Percentiles rank a stretch among this genome's conserved stretches.
phyloP scores from a whole-genome alignment of 768 basidiomycete genomes.

The Lyophyllum atratum region DNA sequence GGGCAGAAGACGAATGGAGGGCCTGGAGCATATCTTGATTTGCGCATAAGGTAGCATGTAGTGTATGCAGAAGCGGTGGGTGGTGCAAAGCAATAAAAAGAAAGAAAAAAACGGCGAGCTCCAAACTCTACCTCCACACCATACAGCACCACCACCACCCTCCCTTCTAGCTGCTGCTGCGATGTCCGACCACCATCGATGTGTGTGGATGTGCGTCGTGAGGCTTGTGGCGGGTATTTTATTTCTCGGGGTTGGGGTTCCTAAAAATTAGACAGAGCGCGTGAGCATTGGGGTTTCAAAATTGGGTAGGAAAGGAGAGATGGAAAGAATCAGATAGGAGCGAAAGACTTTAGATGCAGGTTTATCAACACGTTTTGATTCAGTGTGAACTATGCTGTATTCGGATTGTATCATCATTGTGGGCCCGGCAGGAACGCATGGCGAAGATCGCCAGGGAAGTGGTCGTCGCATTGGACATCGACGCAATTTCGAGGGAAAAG shows the following conservation, averaged over 20 bases:
- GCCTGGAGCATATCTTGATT: constrained; percentile 19
- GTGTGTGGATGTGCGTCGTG: not conserved
- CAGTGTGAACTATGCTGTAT: constrained; percentile 97
- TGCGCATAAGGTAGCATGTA: constrained; percentile 16
- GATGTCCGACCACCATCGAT: not conserved
- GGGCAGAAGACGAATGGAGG: constrained; percentile 9
- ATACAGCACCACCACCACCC: constrained; percentile 6
- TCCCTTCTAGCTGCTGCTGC: constrained; percentile 1
- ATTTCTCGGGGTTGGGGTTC: constrained; percentile 71
- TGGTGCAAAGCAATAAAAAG: constrained; percentile 11
- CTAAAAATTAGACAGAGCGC: constrained; percentile 32
- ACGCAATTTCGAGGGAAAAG: constrained; percentile 4
- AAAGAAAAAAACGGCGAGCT: not conserved
- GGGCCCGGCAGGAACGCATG: not conserved
- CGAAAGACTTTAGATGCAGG: constrained; percentile 95
- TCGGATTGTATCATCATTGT: constrained; percentile 57
- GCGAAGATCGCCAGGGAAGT: not conserved
- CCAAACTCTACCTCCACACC: constrained; percentile 2
- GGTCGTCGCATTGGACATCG: not conserved
- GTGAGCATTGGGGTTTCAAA: constrained; percentile 13
- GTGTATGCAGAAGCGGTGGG: constrained; percentile 8
- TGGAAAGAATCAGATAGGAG: constrained; percentile 88
- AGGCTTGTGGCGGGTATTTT: constrained; percentile 25
- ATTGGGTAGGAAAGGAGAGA: constrained; percentile 16
- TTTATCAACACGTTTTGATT: constrained; percentile 80